Percentiles rank a stretch among this genome's conserved stretches.
Evolutionary conservation across 768 basidiomycete genomes (phyloP).

Genomic region (Saitozyma podzolica): DNA sequence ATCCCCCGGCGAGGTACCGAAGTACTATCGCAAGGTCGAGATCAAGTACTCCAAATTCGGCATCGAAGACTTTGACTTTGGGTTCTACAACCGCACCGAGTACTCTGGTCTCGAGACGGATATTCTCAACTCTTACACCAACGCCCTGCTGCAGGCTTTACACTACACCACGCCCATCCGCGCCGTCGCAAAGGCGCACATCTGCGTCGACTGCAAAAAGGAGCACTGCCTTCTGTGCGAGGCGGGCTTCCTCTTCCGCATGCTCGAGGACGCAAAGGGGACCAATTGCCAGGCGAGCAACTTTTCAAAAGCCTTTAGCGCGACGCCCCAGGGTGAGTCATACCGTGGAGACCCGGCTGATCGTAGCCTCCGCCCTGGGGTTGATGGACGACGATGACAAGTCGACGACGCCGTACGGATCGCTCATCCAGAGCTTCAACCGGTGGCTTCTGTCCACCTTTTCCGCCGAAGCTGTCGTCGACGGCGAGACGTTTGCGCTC

Average conservation of each 20-base stretch:
- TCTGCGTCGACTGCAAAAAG: constrained; percentile 77
- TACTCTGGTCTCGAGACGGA: constrained; percentile 95
- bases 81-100: constrained; percentile 90
- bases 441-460: constrained; percentile 87
- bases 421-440: constrained; percentile 92
- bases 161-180: constrained; percentile 80
- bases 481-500: constrained; percentile 34
- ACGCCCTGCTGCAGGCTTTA: constrained; percentile 83
- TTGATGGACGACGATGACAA: constrained; percentile 86
- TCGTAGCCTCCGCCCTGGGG: constrained; percentile 68
- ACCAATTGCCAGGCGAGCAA: constrained; percentile 96
- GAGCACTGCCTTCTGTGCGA: constrained; percentile 96
- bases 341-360: constrained; percentile 1
- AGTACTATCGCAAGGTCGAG: constrained; percentile 84
- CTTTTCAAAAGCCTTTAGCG: constrained; percentile 90
- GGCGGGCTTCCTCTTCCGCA: constrained; percentile 86
- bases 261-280: constrained; percentile 92
- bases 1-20: constrained; percentile 59
- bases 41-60: constrained; percentile 99
- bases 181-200: constrained; percentile 82
- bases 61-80: constrained; percentile 98
- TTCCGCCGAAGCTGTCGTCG: constrained; percentile 54
- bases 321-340: constrained; percentile 74
- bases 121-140: constrained; percentile 96
- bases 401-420: constrained; percentile 69